Conservation (phyloP, 805 yeast genomes). For the Cyberlindnera japonica region DNA sequence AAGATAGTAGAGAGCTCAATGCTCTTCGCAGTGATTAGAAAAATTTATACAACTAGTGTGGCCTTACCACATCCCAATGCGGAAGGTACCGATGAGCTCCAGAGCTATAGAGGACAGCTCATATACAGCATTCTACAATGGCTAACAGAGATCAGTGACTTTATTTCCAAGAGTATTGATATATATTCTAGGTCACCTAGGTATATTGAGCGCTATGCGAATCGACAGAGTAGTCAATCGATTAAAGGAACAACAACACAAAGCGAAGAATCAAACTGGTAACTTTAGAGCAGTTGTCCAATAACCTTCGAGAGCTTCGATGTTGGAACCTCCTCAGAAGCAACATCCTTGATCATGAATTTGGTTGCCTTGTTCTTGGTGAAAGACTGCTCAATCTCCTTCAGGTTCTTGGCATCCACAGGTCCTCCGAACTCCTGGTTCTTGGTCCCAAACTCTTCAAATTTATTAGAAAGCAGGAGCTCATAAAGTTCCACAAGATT, state of each 20-base stretch:
- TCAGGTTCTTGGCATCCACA: conserved; percentile 18
- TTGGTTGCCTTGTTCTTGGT: conserved; percentile 22
- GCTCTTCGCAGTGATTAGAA: conserved; percentile 4
- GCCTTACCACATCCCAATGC: conserved; percentile 21
- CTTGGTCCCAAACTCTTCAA: conserved; percentile 19
- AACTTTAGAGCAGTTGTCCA: conserved; percentile 13
- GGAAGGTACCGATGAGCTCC: conserved; percentile 24
- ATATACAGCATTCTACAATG: too few relatives aligned
- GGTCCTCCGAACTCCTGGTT: conserved; percentile 21
- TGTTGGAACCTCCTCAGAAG: conserved; percentile 25
- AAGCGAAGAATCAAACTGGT: too few relatives aligned
- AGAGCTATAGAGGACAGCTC: not conserved
- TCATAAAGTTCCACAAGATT: conserved; percentile 24
- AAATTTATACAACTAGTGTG: conserved; percentile 20
- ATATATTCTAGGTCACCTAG: too few relatives aligned
- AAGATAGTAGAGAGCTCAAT: conserved; percentile 1
- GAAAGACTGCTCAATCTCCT: conserved; percentile 19
- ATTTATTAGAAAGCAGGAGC: conserved; percentile 22
- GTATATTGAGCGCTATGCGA: too few relatives aligned
- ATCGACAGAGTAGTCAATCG: too few relatives aligned
- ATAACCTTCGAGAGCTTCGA: conserved; percentile 25
- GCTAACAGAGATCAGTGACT: too few relatives aligned
- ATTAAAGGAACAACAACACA: too few relatives aligned
- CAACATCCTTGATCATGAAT: conserved; percentile 18
- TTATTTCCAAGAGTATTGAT: not conserved